These are phyloP conservation scores for Phaeomoniella chlamydospora DNA, from an alignment of 2,329 filamentous ascomycete species.

Conservation along the genomic window DNA sequence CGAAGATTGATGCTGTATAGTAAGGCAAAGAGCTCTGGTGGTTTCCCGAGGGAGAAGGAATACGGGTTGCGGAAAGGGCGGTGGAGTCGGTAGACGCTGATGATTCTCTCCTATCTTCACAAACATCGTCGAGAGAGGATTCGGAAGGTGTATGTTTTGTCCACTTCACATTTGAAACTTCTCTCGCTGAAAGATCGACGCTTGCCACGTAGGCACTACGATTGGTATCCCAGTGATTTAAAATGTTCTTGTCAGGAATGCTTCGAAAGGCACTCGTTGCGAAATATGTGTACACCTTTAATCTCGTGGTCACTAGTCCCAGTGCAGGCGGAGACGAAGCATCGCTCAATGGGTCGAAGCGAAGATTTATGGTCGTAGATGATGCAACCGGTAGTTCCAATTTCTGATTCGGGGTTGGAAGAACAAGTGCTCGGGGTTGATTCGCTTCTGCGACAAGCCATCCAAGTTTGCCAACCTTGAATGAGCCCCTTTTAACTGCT, in stretches of 20 bases:
- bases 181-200: conserved; percentile 38
- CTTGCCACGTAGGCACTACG: conserved; percentile 39
- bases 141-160: conserved; percentile 23
- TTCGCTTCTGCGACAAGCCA: conserved; percentile 40
- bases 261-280: conserved; percentile 33
- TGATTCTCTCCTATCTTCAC: conserved; percentile 13
- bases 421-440: conserved; percentile 42
- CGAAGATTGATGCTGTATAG: conserved; percentile 48
- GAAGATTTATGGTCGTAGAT: conserved; percentile 39
- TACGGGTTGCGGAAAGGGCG: conserved; percentile 16
- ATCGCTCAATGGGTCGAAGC: conserved; percentile 44
- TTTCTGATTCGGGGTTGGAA: conserved; percentile 26
- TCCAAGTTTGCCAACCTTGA: conserved; percentile 43
- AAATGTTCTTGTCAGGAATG: conserved; percentile 29
- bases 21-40: conserved; percentile 30
- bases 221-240: conserved; percentile 28
- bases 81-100: conserved; percentile 11
- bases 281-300: conserved; percentile 45
- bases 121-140: conserved; percentile 11
- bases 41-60: conserved; percentile 14
- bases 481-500: conserved; percentile 42
- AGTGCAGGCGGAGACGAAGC: conserved; percentile 37
- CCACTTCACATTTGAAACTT: conserved; percentile 44
- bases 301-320: conserved; percentile 34
- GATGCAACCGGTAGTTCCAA: conserved; percentile 31